phyloP scores from a whole-genome alignment of 2,329 filamentous ascomycete species.

The Botrytis byssoidea region DNA sequence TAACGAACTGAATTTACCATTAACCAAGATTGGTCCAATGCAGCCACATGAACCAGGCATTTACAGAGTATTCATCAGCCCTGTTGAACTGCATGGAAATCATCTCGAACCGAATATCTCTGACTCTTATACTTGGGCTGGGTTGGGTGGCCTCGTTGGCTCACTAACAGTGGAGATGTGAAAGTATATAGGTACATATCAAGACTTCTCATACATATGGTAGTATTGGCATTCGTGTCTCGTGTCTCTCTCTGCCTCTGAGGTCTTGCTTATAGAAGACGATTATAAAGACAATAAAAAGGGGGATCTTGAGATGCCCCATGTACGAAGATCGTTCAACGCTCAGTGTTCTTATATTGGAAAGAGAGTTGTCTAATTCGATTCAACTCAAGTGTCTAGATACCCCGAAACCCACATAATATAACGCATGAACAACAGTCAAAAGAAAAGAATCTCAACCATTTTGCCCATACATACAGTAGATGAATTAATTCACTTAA shows the following conservation, averaged over 20 bases:
- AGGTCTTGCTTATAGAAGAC: no score
- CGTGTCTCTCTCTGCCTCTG: not conserved
- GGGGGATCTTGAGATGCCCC: not conserved
- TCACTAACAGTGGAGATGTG: not conserved
- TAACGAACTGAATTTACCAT: not conserved
- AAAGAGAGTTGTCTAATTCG: not conserved
- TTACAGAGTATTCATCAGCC: not conserved
- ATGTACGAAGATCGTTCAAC: not conserved
- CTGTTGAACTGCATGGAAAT: not conserved
- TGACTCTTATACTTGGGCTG: not conserved
- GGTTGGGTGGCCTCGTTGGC: not conserved
- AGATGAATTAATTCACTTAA: not conserved
- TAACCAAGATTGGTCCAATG: not conserved
- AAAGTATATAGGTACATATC: not conserved
- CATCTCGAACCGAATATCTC: not conserved
- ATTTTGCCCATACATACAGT: not conserved
- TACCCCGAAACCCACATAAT: constrained; percentile 1
- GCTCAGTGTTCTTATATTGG: not conserved
- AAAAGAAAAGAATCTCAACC: constrained; percentile 1
- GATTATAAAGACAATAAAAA: not conserved
- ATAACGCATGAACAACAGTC: constrained; percentile 3
- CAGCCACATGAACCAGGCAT: not conserved
- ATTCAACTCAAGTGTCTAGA: not conserved
- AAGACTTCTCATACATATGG: not conserved
- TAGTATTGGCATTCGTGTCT: not conserved